These are phyloP conservation scores for Penicillium bovifimosum DNA, from an alignment of 495 filamentous ascomycete species.

Conservation along the genomic window DNA sequence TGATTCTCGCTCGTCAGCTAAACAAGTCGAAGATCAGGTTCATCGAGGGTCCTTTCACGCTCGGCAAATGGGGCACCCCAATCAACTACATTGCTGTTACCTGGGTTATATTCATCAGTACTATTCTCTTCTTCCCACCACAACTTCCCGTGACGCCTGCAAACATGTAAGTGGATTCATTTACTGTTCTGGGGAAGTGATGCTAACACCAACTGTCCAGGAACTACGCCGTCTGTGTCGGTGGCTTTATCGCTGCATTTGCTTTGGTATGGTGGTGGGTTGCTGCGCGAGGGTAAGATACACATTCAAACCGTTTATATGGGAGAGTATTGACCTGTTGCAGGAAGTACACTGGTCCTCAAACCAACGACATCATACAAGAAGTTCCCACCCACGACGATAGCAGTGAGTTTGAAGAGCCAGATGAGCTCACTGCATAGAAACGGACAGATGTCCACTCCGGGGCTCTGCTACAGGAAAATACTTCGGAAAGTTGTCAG, in stretches of 20 bases:
- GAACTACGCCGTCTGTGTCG: constrained; percentile 67
- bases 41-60: constrained; percentile 58
- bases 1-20: constrained; percentile 58
- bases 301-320: no score
- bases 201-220: constrained; percentile 21
- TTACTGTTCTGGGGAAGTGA: background rate
- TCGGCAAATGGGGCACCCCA: constrained; percentile 54
- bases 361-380: constrained; percentile 45
- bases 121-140: constrained; percentile 63
- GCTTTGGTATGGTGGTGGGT: constrained; percentile 63
- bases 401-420: constrained; percentile 16
- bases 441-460: background rate
- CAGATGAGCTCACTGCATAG: constrained; percentile 15
- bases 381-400: constrained; percentile 35
- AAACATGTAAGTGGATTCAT: constrained; percentile 49
- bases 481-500: background rate
- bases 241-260: constrained; percentile 56
- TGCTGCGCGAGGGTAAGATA: constrained; percentile 50
- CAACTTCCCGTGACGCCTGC: constrained; percentile 52
- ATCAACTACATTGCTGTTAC: constrained; percentile 56
- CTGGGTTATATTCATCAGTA: constrained; percentile 65
- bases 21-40: constrained; percentile 56
- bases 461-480: no score
- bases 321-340: background rate
- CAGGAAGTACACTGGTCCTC: constrained; percentile 54